Conservation (phyloP, 2,329 filamentous ascomycete genomes). For the Lecanosticta acicola region DNA sequence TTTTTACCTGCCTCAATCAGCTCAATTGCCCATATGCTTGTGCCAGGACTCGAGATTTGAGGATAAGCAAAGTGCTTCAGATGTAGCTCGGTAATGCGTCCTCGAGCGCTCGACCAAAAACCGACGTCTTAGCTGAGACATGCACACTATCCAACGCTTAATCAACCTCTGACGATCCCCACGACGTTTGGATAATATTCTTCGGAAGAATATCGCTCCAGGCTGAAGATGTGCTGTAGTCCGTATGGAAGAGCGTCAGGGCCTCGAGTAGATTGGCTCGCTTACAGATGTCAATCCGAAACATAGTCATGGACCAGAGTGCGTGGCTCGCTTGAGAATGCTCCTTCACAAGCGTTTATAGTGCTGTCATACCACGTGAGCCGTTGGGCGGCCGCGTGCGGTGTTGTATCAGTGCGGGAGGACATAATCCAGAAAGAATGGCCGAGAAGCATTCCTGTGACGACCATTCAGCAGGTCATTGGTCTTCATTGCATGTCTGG, state of each 20-base stretch:
- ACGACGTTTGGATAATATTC: slow-evolving; percentile 1
- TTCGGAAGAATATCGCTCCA: neutral
- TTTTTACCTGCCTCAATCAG: neutral
- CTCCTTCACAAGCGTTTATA: neutral
- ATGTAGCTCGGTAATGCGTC: neutral
- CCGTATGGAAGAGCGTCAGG: neutral
- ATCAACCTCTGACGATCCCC: slow-evolving; percentile 4
- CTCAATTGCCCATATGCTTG: neutral
- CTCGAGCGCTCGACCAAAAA: neutral
- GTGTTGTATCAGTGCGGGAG: neutral
- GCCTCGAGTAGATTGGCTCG: slow-evolving; percentile 18
- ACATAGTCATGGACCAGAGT: slow-evolving; percentile 3
- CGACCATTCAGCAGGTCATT: neutral
- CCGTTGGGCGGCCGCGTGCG: neutral
- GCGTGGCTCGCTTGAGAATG: neutral
- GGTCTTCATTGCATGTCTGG: neutral
- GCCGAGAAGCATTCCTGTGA: neutral
- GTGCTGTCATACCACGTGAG: neutral
- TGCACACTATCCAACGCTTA: neutral
- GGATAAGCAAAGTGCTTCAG: neutral
- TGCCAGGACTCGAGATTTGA: neutral
- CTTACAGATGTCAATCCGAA: slow-evolving; percentile 15
- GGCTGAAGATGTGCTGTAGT: neutral
- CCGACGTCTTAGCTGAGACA: neutral
- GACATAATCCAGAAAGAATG: neutral